Base-by-base conservation (phyloP, 1,284 basidiomycete species). In the Malassezia nana region DNA sequence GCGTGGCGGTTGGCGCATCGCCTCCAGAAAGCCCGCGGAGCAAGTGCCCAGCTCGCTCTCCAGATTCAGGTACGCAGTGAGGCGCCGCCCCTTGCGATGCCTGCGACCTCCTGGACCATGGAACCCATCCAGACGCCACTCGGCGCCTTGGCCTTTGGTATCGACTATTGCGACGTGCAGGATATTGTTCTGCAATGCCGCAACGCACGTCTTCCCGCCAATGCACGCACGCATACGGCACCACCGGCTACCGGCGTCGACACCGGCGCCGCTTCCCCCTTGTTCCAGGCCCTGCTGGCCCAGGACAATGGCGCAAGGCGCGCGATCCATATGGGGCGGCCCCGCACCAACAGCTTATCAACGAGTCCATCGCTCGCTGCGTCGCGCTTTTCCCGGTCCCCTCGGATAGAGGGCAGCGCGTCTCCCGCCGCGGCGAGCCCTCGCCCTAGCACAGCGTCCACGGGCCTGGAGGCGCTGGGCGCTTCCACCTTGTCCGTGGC, bases 121-220 rank as follows among this genome's bases (percentile, higher is more conserved):
- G 48, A 35, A n/a, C 48, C 41, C 9, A 38, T 56, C 33, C 16
- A 26, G 13, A 56, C 49, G 33, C 54, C 54, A 16, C 16, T 28
- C 18, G 54, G 54, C 28, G 29, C 44, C 15, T 31, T 56, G 28
- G 16, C 12, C 0, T 44, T 44, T 31, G 26, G 24, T 5, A 40
- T 56, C n/a, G 25, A 46, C 8, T 50, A 49, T 20, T 40, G 40
- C 20, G 52, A 46, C 6, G 30, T 29, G 15, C 28, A 41, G 16
- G 41, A 50, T 25, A 6, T 55, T 18, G 25, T 25, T 16, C 20
- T 55, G 16, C 32, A 45, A 47, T 31, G 8, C n/a, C 51, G 45
- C 16, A 13, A 6, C 12, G 30, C 43, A 20, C 20, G 28, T 7
- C 43, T 32, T 18, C 43, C 30, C 9, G 26, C 20, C 30, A 29